A percentile compares a stretch with the other conserved stretches of the same genome.
Evolutionary conservation across 495 filamentous ascomycete genomes (phyloP).

Genomic region (Umbilicaria muhlenbergii): DNA sequence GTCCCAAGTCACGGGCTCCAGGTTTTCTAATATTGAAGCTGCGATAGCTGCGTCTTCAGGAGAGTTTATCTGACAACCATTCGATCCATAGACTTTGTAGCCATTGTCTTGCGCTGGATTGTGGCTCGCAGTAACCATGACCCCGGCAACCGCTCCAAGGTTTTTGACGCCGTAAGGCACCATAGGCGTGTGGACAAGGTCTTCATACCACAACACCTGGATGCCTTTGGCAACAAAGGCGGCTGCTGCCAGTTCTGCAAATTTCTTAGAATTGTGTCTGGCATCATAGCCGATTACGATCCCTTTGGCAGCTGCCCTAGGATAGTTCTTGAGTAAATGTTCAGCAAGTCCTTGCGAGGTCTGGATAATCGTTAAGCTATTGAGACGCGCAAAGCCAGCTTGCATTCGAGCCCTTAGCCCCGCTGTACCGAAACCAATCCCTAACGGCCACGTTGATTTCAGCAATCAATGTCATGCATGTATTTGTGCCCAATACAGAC

Average conservation of each 20-base stretch:
- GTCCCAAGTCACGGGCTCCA: constrained; percentile 39
- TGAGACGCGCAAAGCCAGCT: constrained; percentile 57
- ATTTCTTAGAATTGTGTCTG: constrained; percentile 48
- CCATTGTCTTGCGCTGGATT: constrained; percentile 58
- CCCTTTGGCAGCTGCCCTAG: constrained; percentile 22
- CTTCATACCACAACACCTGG: constrained; percentile 43
- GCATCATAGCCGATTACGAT: constrained; percentile 56
- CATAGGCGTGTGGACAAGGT: constrained; percentile 43
- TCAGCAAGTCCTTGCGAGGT: constrained; percentile 55
- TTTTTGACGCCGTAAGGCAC: constrained; percentile 50
- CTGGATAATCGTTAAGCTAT: constrained; percentile 54
- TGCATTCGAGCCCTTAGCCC: constrained; percentile 55
- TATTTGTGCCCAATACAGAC: too few species aligned
- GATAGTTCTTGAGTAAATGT: constrained; percentile 32
- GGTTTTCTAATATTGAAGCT: constrained; percentile 39
- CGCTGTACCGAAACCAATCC: constrained; percentile 56
- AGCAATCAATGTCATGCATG: background rate
- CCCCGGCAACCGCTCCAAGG: constrained; percentile 42
- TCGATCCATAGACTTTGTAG: constrained; percentile 48
- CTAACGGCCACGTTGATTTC: constrained; percentile 13
- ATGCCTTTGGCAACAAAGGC: constrained; percentile 48
- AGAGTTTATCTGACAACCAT: constrained; percentile 56
- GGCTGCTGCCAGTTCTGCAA: constrained; percentile 46
- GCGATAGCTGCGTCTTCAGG: constrained; percentile 49
- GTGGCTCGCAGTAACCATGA: constrained; percentile 62